These are phyloP conservation scores for Candida caryicola DNA, from an alignment of 805 yeast species.

Conservation along the genomic window DNA sequence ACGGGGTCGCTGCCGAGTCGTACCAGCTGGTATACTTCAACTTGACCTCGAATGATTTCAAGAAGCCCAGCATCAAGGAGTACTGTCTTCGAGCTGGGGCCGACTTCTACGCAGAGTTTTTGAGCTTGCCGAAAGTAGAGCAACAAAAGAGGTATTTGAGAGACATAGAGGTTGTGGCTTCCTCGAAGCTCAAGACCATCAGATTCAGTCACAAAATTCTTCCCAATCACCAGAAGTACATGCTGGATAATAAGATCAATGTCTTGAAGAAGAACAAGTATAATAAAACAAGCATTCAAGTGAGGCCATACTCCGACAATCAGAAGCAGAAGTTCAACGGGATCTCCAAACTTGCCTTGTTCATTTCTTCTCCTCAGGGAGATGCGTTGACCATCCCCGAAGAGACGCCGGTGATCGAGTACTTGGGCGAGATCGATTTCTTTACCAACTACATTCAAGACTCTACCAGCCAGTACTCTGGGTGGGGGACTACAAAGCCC, in stretches of 20 bases:
- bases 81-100: slow-evolving; percentile 21
- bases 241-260: slow-evolving; percentile 32
- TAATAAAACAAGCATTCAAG: slow-evolving; percentile 37
- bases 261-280: slow-evolving; percentile 17
- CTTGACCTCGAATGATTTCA: slow-evolving; percentile 46
- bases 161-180: slow-evolving; percentile 21
- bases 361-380: slow-evolving; percentile 23
- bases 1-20: slow-evolving; percentile 40
- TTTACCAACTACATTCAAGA: slow-evolving; percentile 63
- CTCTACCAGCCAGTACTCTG: slow-evolving; percentile 70
- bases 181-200: slow-evolving; percentile 24
- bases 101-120: slow-evolving; percentile 10
- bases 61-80: slow-evolving; percentile 30
- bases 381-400: slow-evolving; percentile 31
- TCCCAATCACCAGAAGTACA: slow-evolving; percentile 33
- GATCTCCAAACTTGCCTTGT: slow-evolving; percentile 65
- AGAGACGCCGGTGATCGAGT: slow-evolving; percentile 55
- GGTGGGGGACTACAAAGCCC: slow-evolving; percentile 64
- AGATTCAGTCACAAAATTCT: slow-evolving; percentile 30
- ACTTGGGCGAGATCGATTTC: slow-evolving; percentile 69
- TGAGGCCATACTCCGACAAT: slow-evolving; percentile 58
- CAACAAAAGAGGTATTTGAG: slow-evolving; percentile 3
- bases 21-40: slow-evolving; percentile 54
- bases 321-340: slow-evolving; percentile 63
- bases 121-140: slow-evolving; percentile 6